Evolutionary conservation across 805 yeast species (phyloP), one percentile per base, ranked within the genome.

Genomic region (Metschnikowia henanensis): DNA sequence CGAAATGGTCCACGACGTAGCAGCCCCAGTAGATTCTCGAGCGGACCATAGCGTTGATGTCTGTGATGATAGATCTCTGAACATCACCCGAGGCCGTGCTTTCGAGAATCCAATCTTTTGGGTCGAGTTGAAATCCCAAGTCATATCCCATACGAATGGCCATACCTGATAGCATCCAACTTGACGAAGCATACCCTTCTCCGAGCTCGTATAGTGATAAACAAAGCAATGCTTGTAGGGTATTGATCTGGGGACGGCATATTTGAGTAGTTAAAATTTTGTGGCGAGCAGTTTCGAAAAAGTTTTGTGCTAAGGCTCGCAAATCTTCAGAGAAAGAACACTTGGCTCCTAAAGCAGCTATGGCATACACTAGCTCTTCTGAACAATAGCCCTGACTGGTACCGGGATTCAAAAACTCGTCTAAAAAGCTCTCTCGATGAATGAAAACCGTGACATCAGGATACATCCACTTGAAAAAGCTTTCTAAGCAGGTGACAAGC

Each of bases 81-180:
- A 47, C 19, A 9, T 33, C 36, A 2, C 43, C 32, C n/a, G 30
- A 9, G 9, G 34, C 33, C 4, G 43, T 29, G 12, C 31, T 34
- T 2, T 41, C 43, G 16, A 50, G 38, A n/a, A 50, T 34, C 57
- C 56, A 52, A 23, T 52, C 55, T 12, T 39, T 32, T 5, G 57
- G 57, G 23, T 52, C 48, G n/a, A 52, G 33, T 23, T 53, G 57
- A 31, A 53, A 53, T 6, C 55, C 56, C 41, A 52, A 46, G 30
- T 52, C 56, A 17, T 47, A 53, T 5, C 56, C 57, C 57, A 53
- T 51, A 5, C 57, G 45, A 19, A 52, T 45, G 6, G 57, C 56
- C 57, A 53, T 53, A 8, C 57, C 57, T 3, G 55, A 46, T 18
- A 53, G 35, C 56, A 53, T 53, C 57, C 57, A 53, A 23, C 55